Evolutionary conservation across 1,284 basidiomycete species (phyloP).

Genomic region (Moniliella sp.): DNA sequence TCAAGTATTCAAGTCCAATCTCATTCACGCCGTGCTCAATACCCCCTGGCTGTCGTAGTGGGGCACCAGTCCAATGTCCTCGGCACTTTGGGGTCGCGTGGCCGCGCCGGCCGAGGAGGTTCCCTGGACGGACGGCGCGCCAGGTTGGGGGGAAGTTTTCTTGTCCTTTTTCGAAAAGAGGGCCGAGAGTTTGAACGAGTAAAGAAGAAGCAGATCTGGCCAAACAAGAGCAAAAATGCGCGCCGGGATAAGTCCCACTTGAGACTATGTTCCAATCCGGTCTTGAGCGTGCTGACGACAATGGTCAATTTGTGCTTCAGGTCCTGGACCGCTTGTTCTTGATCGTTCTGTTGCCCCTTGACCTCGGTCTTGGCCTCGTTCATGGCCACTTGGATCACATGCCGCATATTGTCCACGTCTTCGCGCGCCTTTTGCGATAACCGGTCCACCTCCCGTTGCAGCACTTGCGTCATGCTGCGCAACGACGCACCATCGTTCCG

Average conservation of each 20-base stretch:
- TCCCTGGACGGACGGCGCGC: too few relatives aligned
- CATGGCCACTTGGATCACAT: slow-evolving; percentile 92
- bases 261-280: slow-evolving; percentile 32
- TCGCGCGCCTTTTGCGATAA: slow-evolving; percentile 81
- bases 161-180: too few relatives aligned
- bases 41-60: too few relatives aligned
- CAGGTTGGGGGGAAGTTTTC: too few relatives aligned
- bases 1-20: too few relatives aligned
- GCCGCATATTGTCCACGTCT: slow-evolving; percentile 65
- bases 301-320: slow-evolving; percentile 34
- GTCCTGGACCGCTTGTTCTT: slow-evolving; percentile 70
- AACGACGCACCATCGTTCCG: slow-evolving; percentile 67
- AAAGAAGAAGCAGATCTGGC: too few relatives aligned
- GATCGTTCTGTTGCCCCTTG: slow-evolving; percentile 62
- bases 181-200: too few relatives aligned
- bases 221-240: too few relatives aligned
- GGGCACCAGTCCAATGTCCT: background rate
- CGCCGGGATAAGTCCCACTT: slow-evolving; percentile 31
- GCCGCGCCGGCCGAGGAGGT: too few relatives aligned
- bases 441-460: slow-evolving; percentile 69
- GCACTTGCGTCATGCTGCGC: slow-evolving; percentile 49
- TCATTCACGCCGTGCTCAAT: too few relatives aligned
- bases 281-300: slow-evolving; percentile 28
- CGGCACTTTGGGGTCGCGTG: background rate
- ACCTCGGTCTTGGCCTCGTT: slow-evolving; percentile 81